These are phyloP conservation scores for Trematosphaeria pertusa DNA, from an alignment of 2,329 filamentous ascomycete genomes.

Conservation along the genomic window DNA sequence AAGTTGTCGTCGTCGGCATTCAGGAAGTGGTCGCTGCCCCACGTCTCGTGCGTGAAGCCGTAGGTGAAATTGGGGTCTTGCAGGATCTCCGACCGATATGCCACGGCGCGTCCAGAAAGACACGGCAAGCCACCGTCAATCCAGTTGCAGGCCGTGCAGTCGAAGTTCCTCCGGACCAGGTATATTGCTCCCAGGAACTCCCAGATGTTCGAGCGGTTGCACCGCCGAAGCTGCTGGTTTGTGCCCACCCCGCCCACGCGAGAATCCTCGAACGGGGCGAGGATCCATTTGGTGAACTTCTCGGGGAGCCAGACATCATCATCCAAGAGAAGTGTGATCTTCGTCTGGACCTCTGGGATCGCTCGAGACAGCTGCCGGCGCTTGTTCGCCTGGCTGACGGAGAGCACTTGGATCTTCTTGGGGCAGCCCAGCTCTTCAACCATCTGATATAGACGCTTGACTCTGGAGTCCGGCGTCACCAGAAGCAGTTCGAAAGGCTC, in stretches of 20 bases:
- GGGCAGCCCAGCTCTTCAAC: slow-evolving; percentile 49
- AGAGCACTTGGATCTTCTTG: slow-evolving; percentile 74
- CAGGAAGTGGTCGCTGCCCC: slow-evolving; percentile 74
- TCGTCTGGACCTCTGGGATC: slow-evolving; percentile 81
- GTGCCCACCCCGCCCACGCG: slow-evolving; percentile 90
- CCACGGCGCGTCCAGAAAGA: slow-evolving; percentile 92
- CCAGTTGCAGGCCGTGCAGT: slow-evolving; percentile 93
- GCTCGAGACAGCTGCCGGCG: slow-evolving; percentile 91
- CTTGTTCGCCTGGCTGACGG: slow-evolving; percentile 89
- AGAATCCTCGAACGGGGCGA: slow-evolving; percentile 87
- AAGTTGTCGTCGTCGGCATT: slow-evolving; percentile 99
- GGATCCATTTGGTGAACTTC: slow-evolving; percentile 86
- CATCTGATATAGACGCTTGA: slow-evolving; percentile 71
- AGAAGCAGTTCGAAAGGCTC: slow-evolving; percentile 77
- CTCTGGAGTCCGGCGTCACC: slow-evolving; percentile 84
- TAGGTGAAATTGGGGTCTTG: slow-evolving; percentile 85
- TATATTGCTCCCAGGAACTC: slow-evolving; percentile 93
- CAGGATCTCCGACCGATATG: slow-evolving; percentile 88
- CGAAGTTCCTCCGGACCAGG: slow-evolving; percentile 92
- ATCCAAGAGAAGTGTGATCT: slow-evolving; percentile 90
- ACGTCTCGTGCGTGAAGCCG: slow-evolving; percentile 87
- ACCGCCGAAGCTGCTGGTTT: slow-evolving; percentile 82
- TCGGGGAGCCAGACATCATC: slow-evolving; percentile 94
- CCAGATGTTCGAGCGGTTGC: slow-evolving; percentile 71
- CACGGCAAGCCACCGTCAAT: slow-evolving; percentile 96